Evolutionary conservation across 2,329 filamentous ascomycete species (phyloP).

Genomic region (Colletotrichum gloeosporioides): DNA sequence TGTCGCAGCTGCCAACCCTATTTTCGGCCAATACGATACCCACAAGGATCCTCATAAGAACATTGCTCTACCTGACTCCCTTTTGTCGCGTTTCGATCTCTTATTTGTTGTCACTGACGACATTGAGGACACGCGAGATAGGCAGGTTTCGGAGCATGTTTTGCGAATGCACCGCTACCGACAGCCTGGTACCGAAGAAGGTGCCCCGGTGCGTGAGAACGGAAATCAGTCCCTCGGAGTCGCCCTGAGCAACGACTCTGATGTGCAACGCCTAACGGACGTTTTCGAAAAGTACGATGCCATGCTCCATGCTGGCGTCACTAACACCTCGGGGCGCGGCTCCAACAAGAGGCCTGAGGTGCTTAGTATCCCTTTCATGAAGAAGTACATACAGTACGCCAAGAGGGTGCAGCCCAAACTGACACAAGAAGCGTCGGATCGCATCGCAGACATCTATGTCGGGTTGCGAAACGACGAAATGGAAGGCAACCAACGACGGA

Average conservation of each 20-base stretch:
- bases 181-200: conserved; percentile 90
- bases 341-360: conserved; percentile 82
- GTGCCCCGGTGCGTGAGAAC: conserved; percentile 91
- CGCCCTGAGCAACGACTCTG: conserved; percentile 78
- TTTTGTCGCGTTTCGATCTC: conserved; percentile 97
- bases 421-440: conserved; percentile 89
- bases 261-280: conserved; percentile 78
- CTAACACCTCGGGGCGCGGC: conserved; percentile 75
- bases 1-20: conserved; percentile 93
- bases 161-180: conserved; percentile 97
- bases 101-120: conserved; percentile 98
- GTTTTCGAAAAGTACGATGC: conserved; percentile 96
- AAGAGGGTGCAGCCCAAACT: conserved; percentile 92
- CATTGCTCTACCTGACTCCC: conserved; percentile 94
- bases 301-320: conserved; percentile 94
- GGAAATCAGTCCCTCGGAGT: conserved; percentile 84
- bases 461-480: conserved; percentile 94
- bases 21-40: conserved; percentile 97
- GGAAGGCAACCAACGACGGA: conserved; percentile 90
- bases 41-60: conserved; percentile 99
- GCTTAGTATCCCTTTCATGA: conserved; percentile 95
- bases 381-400: conserved; percentile 99
- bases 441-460: conserved; percentile 90
- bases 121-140: conserved; percentile 91
- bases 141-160: conserved; percentile 94